These are phyloP conservation scores for Tagetes patula DNA, from an alignment of 129 eudicot genomes.

Conservation along the genomic window DNA sequence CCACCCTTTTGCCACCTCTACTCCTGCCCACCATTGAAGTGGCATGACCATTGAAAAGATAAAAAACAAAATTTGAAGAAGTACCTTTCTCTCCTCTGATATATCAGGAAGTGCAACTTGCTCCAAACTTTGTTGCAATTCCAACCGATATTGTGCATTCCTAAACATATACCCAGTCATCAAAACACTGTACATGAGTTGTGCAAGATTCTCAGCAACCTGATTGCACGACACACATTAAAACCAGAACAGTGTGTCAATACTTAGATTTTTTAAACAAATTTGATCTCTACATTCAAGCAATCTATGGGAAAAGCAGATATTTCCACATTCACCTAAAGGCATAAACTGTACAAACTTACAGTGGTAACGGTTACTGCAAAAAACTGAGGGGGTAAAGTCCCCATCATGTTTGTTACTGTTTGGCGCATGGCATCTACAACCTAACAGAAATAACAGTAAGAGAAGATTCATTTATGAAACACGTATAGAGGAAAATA, in stretches of 20 bases:
- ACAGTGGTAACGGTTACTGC: constrained; percentile 93
- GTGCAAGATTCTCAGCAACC: constrained; percentile 99
- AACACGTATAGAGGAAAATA: neutral
- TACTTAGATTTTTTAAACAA: neutral
- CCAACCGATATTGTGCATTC: constrained; percentile 87
- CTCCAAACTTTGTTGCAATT: constrained; percentile 95
- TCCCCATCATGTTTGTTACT: constrained; percentile 97
- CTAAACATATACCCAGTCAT: constrained; percentile 99
- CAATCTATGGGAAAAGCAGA: constrained; percentile 7
- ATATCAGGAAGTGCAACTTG: constrained; percentile 96
- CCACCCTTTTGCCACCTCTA: constrained; percentile 1
- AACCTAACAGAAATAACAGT: constrained; percentile 46
- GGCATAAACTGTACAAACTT: constrained; percentile 34
- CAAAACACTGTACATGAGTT: constrained; percentile 96
- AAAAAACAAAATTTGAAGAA: neutral
- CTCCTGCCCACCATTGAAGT: neutral
- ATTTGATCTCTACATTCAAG: neutral
- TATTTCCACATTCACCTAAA: neutral
- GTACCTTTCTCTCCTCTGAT: constrained; percentile 61
- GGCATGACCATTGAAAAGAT: constrained; percentile 6
- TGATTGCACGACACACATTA: constrained; percentile 27
- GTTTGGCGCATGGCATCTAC: constrained; percentile 99
- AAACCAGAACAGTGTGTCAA: neutral
- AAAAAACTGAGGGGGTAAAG: constrained; percentile 93
- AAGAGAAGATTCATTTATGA: neutral